Base-by-base conservation (phyloP, 768 basidiomycete species). In the Panellus pusillus region DNA sequence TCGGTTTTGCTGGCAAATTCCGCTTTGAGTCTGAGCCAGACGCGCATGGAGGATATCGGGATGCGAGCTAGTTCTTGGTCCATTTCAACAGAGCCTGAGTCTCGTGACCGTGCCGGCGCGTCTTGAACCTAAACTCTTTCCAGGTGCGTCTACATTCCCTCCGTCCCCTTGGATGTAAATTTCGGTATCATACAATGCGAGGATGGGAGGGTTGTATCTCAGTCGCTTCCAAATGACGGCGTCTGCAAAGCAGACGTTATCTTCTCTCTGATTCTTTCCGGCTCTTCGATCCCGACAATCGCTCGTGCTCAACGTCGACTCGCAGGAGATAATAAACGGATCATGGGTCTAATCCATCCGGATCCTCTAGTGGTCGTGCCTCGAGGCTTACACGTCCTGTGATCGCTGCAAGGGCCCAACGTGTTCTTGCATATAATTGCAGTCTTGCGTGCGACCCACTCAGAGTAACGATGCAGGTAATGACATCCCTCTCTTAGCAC, bases 201-300 rank as follows among this genome's bases (percentile, higher is more conserved):
- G 51, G 59, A 61, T 55, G 41, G 14, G 59, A 53, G 59, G 59
- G 44, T 32, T 56, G 46, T n/a, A 19, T 44, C 27, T 46, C 50
- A 46, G 45, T 32, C 55, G 59, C 59, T 56, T 48, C 43, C 52
- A 55, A 47, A 61, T 61, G 59, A 39, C 55, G 17, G 40, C 42
- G 55, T 61, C 55, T 54, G 52, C 51, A 27, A 24, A 38, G 52
- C 48, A 47, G 59, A 53, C 55, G 41, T 48, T 55, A 61, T 61
- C 59, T 61, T 61, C 59, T 61, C 59, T 61, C 59, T 61, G 59
- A 61, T 55, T 45, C 13, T 49, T 44, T 24, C 24, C 24, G 24
- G 24, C 24, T 40, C 39, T 40, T 47, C 40, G 18, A 38, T 47
- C 42, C 35, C 53, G 45, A 31, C 42, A 45, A 44, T 43, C 43